Evolutionary conservation across 441 rosid species (phyloP).

Genomic region (Pelargonium cotyledonis): DNA sequence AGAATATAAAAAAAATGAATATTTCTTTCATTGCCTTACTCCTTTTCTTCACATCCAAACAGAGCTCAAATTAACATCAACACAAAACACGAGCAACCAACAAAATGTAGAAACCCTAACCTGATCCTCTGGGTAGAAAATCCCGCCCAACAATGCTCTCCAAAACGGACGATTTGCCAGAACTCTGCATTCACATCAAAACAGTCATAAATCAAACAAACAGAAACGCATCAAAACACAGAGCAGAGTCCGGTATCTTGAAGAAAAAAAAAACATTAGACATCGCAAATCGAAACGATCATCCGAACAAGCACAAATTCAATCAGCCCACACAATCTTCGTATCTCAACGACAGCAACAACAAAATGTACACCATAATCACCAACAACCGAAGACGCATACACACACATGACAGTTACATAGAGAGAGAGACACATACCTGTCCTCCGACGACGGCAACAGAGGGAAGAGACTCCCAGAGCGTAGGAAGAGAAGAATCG

Average conservation of each 20-base stretch:
- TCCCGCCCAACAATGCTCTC: slow-evolving; percentile 98
- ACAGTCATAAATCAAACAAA: background rate
- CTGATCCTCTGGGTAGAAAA: slow-evolving; percentile 97
- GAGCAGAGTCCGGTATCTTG: background rate
- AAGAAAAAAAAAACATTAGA: background rate
- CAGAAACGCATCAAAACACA: background rate
- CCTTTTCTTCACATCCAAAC: background rate
- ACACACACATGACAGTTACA: background rate
- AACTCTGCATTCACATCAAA: slow-evolving; percentile 46
- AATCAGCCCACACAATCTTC: too few species aligned
- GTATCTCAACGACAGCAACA: too few species aligned
- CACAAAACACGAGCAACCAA: background rate
- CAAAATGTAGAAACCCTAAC: slow-evolving; percentile 28
- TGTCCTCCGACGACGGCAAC: slow-evolving; percentile 99
- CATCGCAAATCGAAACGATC: background rate
- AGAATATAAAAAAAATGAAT: too few species aligned
- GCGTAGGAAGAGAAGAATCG: slow-evolving; percentile 61
- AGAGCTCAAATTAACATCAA: background rate
- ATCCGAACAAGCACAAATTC: too few species aligned
- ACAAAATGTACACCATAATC: too few species aligned
- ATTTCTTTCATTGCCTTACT: background rate
- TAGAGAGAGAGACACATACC: slow-evolving; percentile 30
- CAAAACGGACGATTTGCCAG: slow-evolving; percentile 91
- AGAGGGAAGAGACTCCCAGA: slow-evolving; percentile 97
- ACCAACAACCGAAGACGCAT: too few species aligned